phyloP scores from a whole-genome alignment of 257 asterid genomes.

The Fraxinus excelsior region DNA sequence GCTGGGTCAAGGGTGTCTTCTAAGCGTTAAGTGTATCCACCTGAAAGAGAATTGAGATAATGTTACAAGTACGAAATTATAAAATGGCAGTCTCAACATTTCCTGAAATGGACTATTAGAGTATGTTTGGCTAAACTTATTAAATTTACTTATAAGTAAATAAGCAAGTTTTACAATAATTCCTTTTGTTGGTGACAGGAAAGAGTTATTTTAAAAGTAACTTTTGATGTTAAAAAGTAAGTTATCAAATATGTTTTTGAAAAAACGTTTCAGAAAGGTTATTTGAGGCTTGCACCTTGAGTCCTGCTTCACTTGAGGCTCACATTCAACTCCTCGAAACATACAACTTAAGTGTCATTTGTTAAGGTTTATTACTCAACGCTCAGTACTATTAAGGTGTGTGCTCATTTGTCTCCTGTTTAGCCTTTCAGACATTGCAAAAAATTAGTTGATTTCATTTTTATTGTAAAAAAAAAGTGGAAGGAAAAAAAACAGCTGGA shows the following conservation, averaged over 20 bases:
- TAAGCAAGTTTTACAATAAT: neutral
- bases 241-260: neutral
- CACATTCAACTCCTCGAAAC: too few species aligned
- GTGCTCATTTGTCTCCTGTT: too few species aligned
- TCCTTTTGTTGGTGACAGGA: neutral
- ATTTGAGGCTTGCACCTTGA: too few species aligned
- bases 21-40: slow-evolving; percentile 85
- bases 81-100: neutral
- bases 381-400: too few species aligned
- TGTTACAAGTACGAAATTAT: neutral
- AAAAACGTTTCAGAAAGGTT: too few species aligned
- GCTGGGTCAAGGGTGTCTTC: slow-evolving; percentile 77
- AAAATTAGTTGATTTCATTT: too few species aligned
- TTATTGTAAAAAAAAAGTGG: too few species aligned
- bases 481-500: neutral
- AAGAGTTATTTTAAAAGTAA: neutral
- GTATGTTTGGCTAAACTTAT: neutral
- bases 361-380: too few species aligned
- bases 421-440: too few species aligned
- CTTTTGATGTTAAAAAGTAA: too few species aligned
- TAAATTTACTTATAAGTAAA: neutral
- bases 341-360: too few species aligned
- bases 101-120: neutral
- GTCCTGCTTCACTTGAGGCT: too few species aligned
- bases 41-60: slow-evolving; percentile 35